Base-by-base conservation (phyloP, 371 early-diverging fungal species). In the Saksenaea vasiformis region DNA sequence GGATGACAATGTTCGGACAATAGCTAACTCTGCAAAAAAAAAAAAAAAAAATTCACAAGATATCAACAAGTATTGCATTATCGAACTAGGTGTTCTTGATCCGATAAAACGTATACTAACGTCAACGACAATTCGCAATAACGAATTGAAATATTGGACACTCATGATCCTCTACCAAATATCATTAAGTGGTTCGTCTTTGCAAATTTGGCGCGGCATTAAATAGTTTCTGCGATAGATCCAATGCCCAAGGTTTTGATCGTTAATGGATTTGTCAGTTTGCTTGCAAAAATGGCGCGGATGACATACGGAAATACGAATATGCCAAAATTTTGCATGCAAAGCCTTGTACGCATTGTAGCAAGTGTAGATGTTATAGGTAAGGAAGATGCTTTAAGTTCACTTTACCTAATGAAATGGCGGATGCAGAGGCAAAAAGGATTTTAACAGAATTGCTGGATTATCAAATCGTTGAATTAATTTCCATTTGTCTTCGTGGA, bases 301-400 rank as follows among this genome's bases (percentile, higher is more conserved):
- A 72, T 85, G 41, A 90, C 91, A 0, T 93, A 89, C 73, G 92
- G 92, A 10, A 93, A 92, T 58, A 85, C 89, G 11, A 91, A 85
- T 54, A 90, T 92, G 91, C 94, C 93, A 17, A 91, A 91, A 64
- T 83, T 91, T 10, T 93, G 92, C 69, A 73, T 93, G 67, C 92
- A 93, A 67, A 83, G 91, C 36, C 74, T 93, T 34, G 92, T 93
- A 0, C 83, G 94, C n/a, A 71, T 93, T 34, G 72, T 93, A 4
- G 83, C 90, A 3, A 85, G 78, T 51, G 76, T 91, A 51, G 87
- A 85, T 36, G 69, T 71, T 10, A 55, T 65, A 57, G 77, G 82
- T 80, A 65, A 58, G 62, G 19, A 3, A 5, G 22, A 11, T 9
- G 10, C 39, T 39, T 37, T 39, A 39, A 1, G 27, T 8, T 5